Conservation (phyloP, 2,329 filamentous ascomycete genomes). For the Fusarium sp. region DNA sequence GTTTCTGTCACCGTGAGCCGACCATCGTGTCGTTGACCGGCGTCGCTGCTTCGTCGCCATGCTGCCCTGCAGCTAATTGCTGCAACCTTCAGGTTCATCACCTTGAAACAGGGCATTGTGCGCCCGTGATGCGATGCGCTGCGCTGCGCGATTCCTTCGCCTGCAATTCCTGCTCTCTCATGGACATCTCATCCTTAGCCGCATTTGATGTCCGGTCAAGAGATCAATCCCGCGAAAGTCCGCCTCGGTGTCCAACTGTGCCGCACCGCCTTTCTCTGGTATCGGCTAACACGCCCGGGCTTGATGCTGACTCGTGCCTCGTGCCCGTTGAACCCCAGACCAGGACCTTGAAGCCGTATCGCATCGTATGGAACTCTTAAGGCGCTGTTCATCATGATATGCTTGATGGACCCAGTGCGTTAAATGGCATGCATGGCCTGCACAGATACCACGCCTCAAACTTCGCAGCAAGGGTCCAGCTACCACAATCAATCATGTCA, state of each 20-base stretch:
- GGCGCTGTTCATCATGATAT: not conserved
- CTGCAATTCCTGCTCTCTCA: not conserved
- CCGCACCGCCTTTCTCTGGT: not conserved
- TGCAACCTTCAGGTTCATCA: constrained; percentile 2
- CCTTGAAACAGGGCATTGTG: not conserved
- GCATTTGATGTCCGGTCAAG: not conserved
- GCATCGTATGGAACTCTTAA: constrained; percentile 8
- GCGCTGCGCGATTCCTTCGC: not conserved
- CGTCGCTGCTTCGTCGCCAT: constrained; percentile 5
- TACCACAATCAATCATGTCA: constrained; percentile 2
- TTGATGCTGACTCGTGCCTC: not conserved
- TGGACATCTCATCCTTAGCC: not conserved
- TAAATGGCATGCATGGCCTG: constrained; percentile 32
- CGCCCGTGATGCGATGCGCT: not conserved
- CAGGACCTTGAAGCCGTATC: not conserved
- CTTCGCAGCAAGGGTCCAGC: not conserved
- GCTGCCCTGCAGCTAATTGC: constrained; percentile 10
- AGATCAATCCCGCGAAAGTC: not conserved
- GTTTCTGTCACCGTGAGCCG: not conserved
- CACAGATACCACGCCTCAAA: constrained; percentile 3
- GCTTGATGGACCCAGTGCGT: not conserved
- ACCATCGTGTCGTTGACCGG: constrained; percentile 1
- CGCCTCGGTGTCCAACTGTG: not conserved
- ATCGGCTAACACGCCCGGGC: not conserved
- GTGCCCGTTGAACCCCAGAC: not conserved